Base-by-base conservation (phyloP, 768 basidiomycete genomes). In the Leucosporidium yakuticum region DNA sequence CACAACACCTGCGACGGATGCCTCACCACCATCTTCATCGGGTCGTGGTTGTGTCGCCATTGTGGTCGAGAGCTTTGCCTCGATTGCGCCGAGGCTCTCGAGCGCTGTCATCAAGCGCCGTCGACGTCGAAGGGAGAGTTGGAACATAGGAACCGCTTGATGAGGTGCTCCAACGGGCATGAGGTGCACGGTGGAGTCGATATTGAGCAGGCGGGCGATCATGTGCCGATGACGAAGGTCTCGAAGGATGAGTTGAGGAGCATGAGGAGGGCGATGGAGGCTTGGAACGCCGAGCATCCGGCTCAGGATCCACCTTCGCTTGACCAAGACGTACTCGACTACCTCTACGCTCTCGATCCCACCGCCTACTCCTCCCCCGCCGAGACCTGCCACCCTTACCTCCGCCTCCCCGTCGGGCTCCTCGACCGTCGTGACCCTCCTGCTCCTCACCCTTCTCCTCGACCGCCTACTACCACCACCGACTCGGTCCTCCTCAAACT, bases 201-300 rank as follows among this genome's bases (percentile, higher is more conserved):
- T 0, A 90, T 44, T 44, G 39, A 92, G 74, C 80, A 81, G 27
- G 80, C 83, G 17, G 81, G 78, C 36, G 84, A 88, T 64, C 90
- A 94, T 73, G 86, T 86, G 8, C 88, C 91, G 8, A 86, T 94
- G 78, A 87, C 90, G 5, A 81, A 91, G 54, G 91, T 94, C 74
- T 83, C 83, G 69, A 80, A 80, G 63, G 77, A 77, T 1, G 90
- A 92, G 76, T 80, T 95, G 11, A 81, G 81, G 19, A 79, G 82
- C 48, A 85, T 87, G 25, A 85, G 94, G 70, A 73, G 77, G 47
- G 85, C 85, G 64, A 91, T 96, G 88, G 84, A 86, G 73, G 78
- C 73, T 34, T 78, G 89, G 44, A 73, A 86, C 31, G 65, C 74
- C 34, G 74, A 76, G 32, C 74, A 79, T 54, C 69, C 39, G 39